Evolutionary conservation across 1,284 basidiomycete genomes (phyloP).

Genomic region (Boletellus deceptivus): DNA sequence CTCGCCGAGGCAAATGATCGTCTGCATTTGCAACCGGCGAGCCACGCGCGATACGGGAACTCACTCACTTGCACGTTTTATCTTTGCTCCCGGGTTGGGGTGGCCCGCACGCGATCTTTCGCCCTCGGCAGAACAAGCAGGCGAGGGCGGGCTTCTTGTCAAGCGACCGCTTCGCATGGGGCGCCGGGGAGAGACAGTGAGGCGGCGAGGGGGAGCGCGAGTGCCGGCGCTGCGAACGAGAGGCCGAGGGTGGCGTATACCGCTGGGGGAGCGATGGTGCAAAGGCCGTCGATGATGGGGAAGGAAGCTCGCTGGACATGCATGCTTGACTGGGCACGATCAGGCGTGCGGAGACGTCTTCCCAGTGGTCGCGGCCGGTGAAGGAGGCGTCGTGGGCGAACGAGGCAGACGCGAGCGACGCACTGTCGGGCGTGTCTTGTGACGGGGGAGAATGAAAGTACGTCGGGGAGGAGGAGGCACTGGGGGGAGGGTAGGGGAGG

Average conservation of each 20-base stretch:
- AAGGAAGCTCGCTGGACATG: constrained; percentile 15
- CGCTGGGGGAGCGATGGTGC: constrained; percentile 12
- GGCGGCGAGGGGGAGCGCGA: constrained; percentile 28
- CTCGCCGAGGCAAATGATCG: background rate
- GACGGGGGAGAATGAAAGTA: constrained; percentile 16
- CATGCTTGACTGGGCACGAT: constrained; percentile 10
- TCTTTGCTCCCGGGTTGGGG: constrained; percentile 48
- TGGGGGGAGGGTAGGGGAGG: constrained; percentile 28
- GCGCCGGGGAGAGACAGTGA: constrained; percentile 19
- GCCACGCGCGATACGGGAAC: background rate
- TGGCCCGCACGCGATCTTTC: constrained; percentile 64
- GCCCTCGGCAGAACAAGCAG: constrained; percentile 59
- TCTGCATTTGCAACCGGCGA: constrained; percentile 7
- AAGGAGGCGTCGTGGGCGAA: constrained; percentile 15
- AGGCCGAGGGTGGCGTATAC: constrained; percentile 14
- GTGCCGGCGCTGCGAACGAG: constrained; percentile 17
- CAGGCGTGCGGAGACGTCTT: constrained; percentile 11
- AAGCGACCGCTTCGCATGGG: constrained; percentile 20
- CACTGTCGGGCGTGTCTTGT: constrained; percentile 17
- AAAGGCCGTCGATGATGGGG: constrained; percentile 6
- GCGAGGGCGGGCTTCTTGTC: constrained; percentile 55
- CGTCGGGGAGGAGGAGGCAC: constrained; percentile 21
- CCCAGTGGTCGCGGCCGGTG: constrained; percentile 21
- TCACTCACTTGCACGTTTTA: constrained; percentile 60
- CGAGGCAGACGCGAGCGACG: constrained; percentile 7